phyloP scores from a whole-genome alignment of 2,329 filamentous ascomycete species.

The Fusarium liriodendri region DNA sequence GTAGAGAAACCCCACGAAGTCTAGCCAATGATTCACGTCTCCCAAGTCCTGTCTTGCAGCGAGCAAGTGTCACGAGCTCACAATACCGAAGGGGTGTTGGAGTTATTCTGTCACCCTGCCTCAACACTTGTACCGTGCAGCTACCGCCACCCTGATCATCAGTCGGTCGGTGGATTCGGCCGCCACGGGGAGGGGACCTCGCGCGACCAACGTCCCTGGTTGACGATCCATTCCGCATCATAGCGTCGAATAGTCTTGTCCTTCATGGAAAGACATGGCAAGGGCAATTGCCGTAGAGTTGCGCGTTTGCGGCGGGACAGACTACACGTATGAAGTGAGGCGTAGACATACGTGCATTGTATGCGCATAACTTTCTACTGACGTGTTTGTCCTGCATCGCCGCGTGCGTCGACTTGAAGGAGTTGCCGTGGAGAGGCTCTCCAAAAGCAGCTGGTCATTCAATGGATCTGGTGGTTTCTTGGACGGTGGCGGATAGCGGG shows the following conservation, averaged over 20 bases:
- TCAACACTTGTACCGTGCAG: slow-evolving; percentile 5
- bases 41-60: background rate
- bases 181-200: slow-evolving; percentile 10
- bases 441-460: background rate
- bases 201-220: slow-evolving; percentile 23
- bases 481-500: slow-evolving; percentile 24
- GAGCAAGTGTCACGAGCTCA: background rate
- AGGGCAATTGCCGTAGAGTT: slow-evolving; percentile 1
- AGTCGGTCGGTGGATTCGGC: slow-evolving; percentile 23
- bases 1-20: slow-evolving; percentile 11
- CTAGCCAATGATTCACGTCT: slow-evolving; percentile 25
- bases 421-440: background rate
- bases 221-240: slow-evolving; percentile 32
- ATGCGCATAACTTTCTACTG: background rate
- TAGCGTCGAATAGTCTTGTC: background rate
- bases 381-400: background rate
- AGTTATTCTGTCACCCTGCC: slow-evolving; percentile 20
- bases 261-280: background rate
- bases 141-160: slow-evolving; percentile 35
- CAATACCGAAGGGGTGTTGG: background rate
- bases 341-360: background rate
- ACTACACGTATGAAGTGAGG: background rate
- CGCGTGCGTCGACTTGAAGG: background rate
- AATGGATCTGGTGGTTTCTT: background rate
- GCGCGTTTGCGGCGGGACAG: background rate